Evolutionary conservation across 345 rosid genomes (phyloP).

Genomic region (Odontarrhena argentea): DNA sequence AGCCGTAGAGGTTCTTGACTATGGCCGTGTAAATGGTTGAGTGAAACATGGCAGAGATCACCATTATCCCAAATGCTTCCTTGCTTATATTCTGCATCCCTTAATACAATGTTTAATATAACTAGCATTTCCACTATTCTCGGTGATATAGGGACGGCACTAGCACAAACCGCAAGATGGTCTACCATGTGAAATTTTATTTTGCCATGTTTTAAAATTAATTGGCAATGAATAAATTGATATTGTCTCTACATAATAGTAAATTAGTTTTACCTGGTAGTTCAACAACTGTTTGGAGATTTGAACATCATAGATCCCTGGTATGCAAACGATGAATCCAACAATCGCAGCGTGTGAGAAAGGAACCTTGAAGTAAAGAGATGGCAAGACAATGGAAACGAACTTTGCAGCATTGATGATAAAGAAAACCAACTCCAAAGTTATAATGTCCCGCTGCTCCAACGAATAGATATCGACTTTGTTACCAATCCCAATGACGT

Average conservation of each 20-base stretch:
- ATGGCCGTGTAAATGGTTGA: constrained; percentile 32
- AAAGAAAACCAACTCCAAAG: constrained; percentile 28
- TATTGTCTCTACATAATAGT: background rate
- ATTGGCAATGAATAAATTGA: background rate
- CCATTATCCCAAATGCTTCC: constrained; percentile 39
- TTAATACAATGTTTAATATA: background rate
- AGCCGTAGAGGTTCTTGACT: constrained; percentile 35
- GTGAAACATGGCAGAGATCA: constrained; percentile 26
- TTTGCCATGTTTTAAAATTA: no score
- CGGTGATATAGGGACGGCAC: background rate
- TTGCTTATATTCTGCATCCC: constrained; percentile 32
- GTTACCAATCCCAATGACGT: constrained; percentile 38
- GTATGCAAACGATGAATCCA: constrained; percentile 42
- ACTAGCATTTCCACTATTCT: background rate
- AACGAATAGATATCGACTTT: constrained; percentile 5
- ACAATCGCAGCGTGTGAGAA: constrained; percentile 40
- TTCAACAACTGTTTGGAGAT: constrained; percentile 21
- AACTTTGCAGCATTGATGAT: constrained; percentile 27
- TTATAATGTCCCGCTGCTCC: background rate
- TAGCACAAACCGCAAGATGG: no score
- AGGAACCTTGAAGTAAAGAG: constrained; percentile 49
- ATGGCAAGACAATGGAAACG: constrained; percentile 27
- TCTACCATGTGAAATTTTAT: no score
- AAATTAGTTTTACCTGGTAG: constrained; percentile 6
- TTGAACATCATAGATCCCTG: constrained; percentile 47